Evolutionary conservation across 1,284 basidiomycete species (phyloP), one percentile per base, ranked within the genome.

Genomic region (Sphaerobolus stellatus): DNA sequence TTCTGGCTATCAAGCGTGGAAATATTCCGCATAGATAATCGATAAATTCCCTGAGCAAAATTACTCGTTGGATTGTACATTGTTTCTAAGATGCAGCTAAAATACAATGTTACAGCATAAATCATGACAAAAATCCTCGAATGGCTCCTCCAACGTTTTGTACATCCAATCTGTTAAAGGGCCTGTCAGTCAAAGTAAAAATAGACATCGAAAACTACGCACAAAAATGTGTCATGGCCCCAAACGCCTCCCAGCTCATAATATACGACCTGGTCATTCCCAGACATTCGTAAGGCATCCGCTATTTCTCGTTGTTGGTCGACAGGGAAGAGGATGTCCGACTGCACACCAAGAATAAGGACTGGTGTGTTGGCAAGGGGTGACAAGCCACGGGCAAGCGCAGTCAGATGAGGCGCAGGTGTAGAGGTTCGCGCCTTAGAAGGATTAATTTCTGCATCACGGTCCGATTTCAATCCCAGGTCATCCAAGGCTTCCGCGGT

Each of bases 241-340:
- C 94, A 98, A 14, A 98, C 95, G 4, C 96, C 94, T 36, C 97
- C 95, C 7, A 99, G 81, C 74, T 99, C 97, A 71, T 96, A 99
- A 72, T 98, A 99, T 56, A 91, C 88, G 29, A 99, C 97, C 57
- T 80, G 75, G 20, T 83, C 72, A 69, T 96, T 96, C 0, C 96
- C 96, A 2, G 88, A 84, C 79, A 95, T 83, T 57, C 93, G 80
- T 59, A 99, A 72, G 28, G 94, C 95, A 70, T 98, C 94, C 4
- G 90, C 94, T 22, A 98, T 78, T 72, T 99, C 96, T 28, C 96
- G 79, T 71, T 99, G 97, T 72, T 99, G 96, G 66, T 98, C 95
- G 5, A 98, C 92, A 0, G 95, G 93, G 73, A 99, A 98, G 24
- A 99, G 75, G 38, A 98, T 95, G 66, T 99, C 96, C 64, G 88